Conservation (phyloP, 148 eudicot genomes). For the Amaranthus cruentus region DNA sequence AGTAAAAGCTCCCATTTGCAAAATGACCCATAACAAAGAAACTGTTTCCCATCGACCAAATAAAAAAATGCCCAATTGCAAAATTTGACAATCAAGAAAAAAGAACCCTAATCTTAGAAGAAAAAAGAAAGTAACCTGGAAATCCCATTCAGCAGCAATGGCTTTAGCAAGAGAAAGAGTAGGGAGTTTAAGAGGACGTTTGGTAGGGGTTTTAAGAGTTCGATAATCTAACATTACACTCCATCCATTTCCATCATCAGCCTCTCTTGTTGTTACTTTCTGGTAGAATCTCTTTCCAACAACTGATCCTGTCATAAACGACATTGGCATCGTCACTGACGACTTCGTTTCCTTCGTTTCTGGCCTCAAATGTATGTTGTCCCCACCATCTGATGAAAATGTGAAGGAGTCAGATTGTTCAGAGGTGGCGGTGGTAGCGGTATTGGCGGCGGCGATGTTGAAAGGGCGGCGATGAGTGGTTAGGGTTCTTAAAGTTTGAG, state of each 20-base stretch:
- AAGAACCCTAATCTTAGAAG: background rate
- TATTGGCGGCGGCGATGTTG: constrained; percentile 13
- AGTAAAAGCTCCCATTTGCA: no score
- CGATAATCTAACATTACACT: constrained; percentile 87
- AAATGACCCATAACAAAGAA: no score
- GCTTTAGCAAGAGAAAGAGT: constrained; percentile 66
- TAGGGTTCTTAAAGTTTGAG: constrained; percentile 26
- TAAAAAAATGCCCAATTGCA: background rate
- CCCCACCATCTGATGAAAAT: constrained; percentile 33
- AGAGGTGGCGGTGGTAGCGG: constrained; percentile 20
- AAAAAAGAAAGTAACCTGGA: constrained; percentile 42
- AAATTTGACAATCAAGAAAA: background rate
- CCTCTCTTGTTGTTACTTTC: constrained; percentile 60
- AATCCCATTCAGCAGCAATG: constrained; percentile 95
- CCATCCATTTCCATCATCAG: constrained; percentile 88
- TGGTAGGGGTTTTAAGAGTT: constrained; percentile 75
- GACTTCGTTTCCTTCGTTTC: constrained; percentile 29
- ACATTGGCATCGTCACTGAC: constrained; percentile 80
- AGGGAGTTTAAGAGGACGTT: constrained; percentile 72
- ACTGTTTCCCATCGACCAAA: no score
- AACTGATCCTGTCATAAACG: constrained; percentile 88
- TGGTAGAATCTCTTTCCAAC: constrained; percentile 82
- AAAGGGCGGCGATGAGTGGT: constrained; percentile 27
- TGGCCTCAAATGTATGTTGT: constrained; percentile 39
- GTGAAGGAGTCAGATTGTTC: constrained; percentile 37